These are phyloP conservation scores for Abortiporus biennis DNA, from an alignment of 1,284 basidiomycete species.

Conservation along the genomic window DNA sequence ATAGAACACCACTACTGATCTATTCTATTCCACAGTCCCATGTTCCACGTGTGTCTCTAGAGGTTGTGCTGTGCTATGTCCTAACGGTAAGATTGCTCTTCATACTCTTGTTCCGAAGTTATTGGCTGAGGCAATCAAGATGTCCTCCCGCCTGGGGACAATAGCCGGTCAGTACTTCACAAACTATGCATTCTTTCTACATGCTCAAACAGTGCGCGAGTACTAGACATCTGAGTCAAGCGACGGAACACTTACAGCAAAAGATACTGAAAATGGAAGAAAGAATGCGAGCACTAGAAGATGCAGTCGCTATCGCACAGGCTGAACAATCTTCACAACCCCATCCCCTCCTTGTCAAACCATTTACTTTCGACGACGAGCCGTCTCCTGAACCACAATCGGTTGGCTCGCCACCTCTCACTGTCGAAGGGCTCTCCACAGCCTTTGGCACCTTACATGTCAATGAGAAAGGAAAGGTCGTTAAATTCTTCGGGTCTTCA, in stretches of 20 bases:
- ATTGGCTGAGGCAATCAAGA: slow-evolving; percentile 1
- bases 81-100: slow-evolving; percentile 13
- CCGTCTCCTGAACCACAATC: not conserved
- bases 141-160: slow-evolving; percentile 15
- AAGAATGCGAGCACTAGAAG: slow-evolving; percentile 15
- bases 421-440: slow-evolving; percentile 8
- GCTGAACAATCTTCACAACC: slow-evolving; percentile 8
- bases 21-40: slow-evolving; percentile 9
- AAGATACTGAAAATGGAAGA: slow-evolving; percentile 13
- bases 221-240: slow-evolving; percentile 11
- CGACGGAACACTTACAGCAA: slow-evolving; percentile 14
- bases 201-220: too few species aligned
- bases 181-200: not conserved
- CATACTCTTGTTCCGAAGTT: too few species aligned
- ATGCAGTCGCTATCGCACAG: slow-evolving; percentile 14
- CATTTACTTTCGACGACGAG: slow-evolving; percentile 7
- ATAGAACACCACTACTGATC: too few species aligned
- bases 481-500: slow-evolving; percentile 14
- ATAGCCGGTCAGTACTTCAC: slow-evolving; percentile 12
- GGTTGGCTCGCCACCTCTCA: not conserved
- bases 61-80: slow-evolving; percentile 15
- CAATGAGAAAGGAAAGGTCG: slow-evolving; percentile 12
- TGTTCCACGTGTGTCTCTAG: slow-evolving; percentile 16
- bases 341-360: slow-evolving; percentile 11
- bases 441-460: slow-evolving; percentile 15